Percentiles rank a stretch among this genome's conserved stretches.
Evolutionary conservation across 306 rosid species (phyloP).

Genomic region (Bauhinia variegata): DNA sequence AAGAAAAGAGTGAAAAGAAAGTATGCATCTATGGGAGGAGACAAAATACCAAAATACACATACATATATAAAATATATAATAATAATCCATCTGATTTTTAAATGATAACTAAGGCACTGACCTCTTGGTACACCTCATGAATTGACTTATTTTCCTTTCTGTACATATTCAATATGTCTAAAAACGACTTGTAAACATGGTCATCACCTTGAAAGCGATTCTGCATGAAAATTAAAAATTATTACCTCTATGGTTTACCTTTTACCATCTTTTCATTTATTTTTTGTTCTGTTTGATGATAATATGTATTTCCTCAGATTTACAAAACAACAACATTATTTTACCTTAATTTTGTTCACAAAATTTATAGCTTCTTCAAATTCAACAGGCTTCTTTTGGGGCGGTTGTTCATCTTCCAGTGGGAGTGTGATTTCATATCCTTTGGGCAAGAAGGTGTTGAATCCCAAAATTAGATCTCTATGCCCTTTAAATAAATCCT

Average conservation of each 20-base stretch:
- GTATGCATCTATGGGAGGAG: conserved; percentile 1
- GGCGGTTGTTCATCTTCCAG: conserved; percentile 80
- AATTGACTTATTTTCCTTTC: conserved; percentile 89
- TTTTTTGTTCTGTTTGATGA: background rate
- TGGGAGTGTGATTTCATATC: conserved; percentile 92
- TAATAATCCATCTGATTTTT: conserved; percentile 11
- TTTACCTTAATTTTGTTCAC: conserved; percentile 94
- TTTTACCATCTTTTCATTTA: background rate
- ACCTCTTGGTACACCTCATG: conserved; percentile 89
- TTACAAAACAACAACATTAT: conserved; percentile 26
- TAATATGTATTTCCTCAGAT: conserved; percentile 13
- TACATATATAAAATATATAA: conserved; percentile 1
- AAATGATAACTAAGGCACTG: conserved; percentile 25
- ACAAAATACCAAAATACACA: conserved; percentile 13
- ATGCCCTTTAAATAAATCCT: conserved; percentile 91
- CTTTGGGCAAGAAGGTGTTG: conserved; percentile 98
- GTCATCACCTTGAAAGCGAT: conserved; percentile 91
- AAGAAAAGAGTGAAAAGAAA: conserved; percentile 29
- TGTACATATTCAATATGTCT: conserved; percentile 94
- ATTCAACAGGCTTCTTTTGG: conserved; percentile 88
- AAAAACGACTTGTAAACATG: conserved; percentile 90
- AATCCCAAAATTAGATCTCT: conserved; percentile 91
- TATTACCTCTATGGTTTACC: background rate
- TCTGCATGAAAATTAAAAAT: conserved; percentile 63
- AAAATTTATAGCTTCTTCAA: conserved; percentile 93